phyloP scores from a whole-genome alignment of 2,329 filamentous ascomycete species.

The Fusarium torulosum region DNA sequence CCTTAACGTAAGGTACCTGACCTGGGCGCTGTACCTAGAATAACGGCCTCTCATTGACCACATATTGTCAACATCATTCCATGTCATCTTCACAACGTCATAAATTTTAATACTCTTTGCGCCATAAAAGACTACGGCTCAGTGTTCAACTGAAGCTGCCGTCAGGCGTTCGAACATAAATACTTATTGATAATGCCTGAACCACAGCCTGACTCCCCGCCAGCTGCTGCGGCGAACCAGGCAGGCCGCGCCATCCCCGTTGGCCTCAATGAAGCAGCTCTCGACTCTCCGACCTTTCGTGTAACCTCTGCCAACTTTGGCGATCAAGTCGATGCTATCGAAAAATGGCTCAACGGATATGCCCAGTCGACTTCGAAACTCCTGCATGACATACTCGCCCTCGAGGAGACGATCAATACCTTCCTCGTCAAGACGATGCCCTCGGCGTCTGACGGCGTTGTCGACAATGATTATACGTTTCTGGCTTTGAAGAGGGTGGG shows the following conservation, averaged over 20 bases:
- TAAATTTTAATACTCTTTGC: slow-evolving; percentile 25
- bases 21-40: slow-evolving; percentile 1
- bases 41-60: slow-evolving; percentile 34
- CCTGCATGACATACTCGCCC: slow-evolving; percentile 72
- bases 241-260: slow-evolving; percentile 70
- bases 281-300: slow-evolving; percentile 96
- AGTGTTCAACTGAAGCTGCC: slow-evolving; percentile 46
- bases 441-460: slow-evolving; percentile 81
- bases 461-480: slow-evolving; percentile 96
- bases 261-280: slow-evolving; percentile 90
- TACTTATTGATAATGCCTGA: slow-evolving; percentile 41
- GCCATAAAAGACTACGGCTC: slow-evolving; percentile 44
- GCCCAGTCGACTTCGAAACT: slow-evolving; percentile 66
- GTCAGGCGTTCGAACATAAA: slow-evolving; percentile 37
- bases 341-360: slow-evolving; percentile 86
- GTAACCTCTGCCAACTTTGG: slow-evolving; percentile 87
- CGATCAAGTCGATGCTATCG: slow-evolving; percentile 91
- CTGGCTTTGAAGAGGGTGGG: slow-evolving; percentile 86
- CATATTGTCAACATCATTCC: slow-evolving; percentile 42
- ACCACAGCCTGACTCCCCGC: slow-evolving; percentile 37
- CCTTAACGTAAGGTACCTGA: slow-evolving; percentile 9
- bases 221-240: slow-evolving; percentile 38
- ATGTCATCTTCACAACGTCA: slow-evolving; percentile 39
- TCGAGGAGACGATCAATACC: slow-evolving; percentile 83
- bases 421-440: slow-evolving; percentile 84